A percentile compares a stretch with the other conserved stretches of the same genome.
phyloP scores from a whole-genome alignment of 2,329 filamentous ascomycete genomes.

The Elsinoe ampelina region DNA sequence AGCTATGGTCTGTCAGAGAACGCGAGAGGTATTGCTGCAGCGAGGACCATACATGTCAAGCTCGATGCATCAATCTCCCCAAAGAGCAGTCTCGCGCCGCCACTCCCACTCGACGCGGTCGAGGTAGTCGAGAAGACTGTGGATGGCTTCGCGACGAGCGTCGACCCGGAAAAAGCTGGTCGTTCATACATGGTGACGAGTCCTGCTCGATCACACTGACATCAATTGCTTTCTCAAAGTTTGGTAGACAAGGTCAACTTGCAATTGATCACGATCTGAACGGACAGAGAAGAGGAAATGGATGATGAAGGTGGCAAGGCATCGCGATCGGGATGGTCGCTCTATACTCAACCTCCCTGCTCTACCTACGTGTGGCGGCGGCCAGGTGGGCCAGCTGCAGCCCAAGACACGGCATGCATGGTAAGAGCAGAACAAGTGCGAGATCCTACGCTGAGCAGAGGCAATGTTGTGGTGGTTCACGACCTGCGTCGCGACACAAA shows the following conservation, averaged over 20 bases:
- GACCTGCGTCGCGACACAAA: slow-evolving; percentile 2
- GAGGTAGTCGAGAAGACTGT: slow-evolving; percentile 26
- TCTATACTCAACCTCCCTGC: slow-evolving; percentile 1
- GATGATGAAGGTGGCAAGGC: slow-evolving; percentile 16
- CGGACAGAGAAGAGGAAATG: slow-evolving; percentile 14
- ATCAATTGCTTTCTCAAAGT: background rate
- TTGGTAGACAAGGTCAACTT: background rate
- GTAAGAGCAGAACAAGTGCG: slow-evolving; percentile 4
- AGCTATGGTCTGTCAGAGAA: slow-evolving; percentile 18
- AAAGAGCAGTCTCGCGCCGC: slow-evolving; percentile 35
- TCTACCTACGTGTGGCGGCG: background rate
- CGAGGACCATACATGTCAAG: slow-evolving; percentile 26
- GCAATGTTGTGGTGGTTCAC: background rate
- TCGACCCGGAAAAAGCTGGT: slow-evolving; percentile 10
- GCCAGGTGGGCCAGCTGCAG: slow-evolving; percentile 2
- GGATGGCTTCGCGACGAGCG: slow-evolving; percentile 27
- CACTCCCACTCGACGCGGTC: slow-evolving; percentile 26
- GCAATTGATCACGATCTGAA: slow-evolving; percentile 12
- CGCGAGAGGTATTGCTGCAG: background rate
- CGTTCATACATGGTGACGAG: slow-evolving; percentile 5
- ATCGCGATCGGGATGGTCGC: slow-evolving; percentile 16
- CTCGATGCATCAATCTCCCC: slow-evolving; percentile 41
- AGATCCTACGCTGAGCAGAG: background rate
- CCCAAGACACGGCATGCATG: background rate
- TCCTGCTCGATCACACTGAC: slow-evolving; percentile 6